Base-by-base conservation (phyloP, 495 filamentous ascomycete species). In the Wilcoxina mikolae region DNA sequence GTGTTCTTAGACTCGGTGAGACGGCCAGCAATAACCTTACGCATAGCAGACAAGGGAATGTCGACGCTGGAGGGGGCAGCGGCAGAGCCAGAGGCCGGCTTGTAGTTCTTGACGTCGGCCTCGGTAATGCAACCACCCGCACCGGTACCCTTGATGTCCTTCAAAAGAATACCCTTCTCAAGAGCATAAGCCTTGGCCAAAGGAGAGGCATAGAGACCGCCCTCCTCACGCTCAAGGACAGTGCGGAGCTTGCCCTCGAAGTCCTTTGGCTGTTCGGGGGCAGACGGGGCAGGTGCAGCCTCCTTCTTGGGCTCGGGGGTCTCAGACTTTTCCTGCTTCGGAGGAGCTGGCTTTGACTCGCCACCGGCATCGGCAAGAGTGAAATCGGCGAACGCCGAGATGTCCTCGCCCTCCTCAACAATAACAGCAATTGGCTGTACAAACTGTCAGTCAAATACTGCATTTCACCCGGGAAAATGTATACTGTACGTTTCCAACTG, bases 1-100 rank as follows among this genome's bases (percentile, higher is more conserved):
- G 94, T 82, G 61, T 81, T 77, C 68, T 84, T 73, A 18, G 90
- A 95, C 70, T 94, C 79, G 66, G 83, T 83, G 18, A 99, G 83
- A 60, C 93, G 87, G 68, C 67, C 77, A 66, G 93, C 93, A 63
- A 99, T 99, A 54, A 85, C 88, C 80, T 95, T 95, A 74, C 93
- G 91, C 91, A 99, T 99, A 59, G 80, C 82, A 64, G 76, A 82
- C 57, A 86, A 79, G 51, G 87, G 85, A 56, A 79, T 82, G 65
- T 99, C 93, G 67, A 84, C 81, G 73, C 84, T 95, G 55, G 75
- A 70, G 52, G 87, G 74, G 12, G 72, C 76, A 51, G 81, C 71
- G 17, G 78, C 72, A 26, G 73, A 73, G 29, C 2, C 43, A 4
- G 48, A 46, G 49, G 67, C 65, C 47, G 78, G 70, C 68, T 81